A percentile compares a stretch with the other conserved stretches of the same genome.
These are phyloP conservation scores for Halenospora varia DNA, from an alignment of 495 filamentous ascomycete species.

Conservation along the genomic window DNA sequence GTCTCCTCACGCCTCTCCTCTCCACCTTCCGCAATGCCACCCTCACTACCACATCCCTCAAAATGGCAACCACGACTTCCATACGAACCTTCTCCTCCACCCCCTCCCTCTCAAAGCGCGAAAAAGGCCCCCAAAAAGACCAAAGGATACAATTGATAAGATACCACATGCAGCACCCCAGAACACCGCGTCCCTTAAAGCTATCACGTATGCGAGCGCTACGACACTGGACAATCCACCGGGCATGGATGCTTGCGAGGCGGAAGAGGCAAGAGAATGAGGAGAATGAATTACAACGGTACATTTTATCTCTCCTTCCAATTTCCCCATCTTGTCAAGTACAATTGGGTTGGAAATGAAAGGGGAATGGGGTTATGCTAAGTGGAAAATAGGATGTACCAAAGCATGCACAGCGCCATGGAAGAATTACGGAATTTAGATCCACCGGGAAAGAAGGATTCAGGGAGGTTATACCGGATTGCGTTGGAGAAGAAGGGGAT, in stretches of 20 bases:
- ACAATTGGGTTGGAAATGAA: neutral
- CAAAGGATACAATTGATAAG: slow-evolving; percentile 20
- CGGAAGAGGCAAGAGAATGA: slow-evolving; percentile 55
- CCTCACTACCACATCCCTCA: neutral
- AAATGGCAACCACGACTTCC: neutral
- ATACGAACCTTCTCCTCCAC: slow-evolving; percentile 7
- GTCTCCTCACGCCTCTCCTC: slow-evolving; percentile 17
- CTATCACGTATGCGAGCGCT: slow-evolving; percentile 84
- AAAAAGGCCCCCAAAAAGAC: slow-evolving; percentile 15
- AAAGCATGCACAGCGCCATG: slow-evolving; percentile 73
- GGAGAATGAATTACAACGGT: slow-evolving; percentile 61
- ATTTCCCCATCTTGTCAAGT: neutral
- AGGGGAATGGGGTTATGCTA: neutral
- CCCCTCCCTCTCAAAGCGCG: slow-evolving; percentile 1
- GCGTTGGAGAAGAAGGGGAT: slow-evolving; percentile 83
- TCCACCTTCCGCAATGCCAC: slow-evolving; percentile 15
- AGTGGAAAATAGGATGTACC: slow-evolving; percentile 46
- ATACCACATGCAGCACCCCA: slow-evolving; percentile 25
- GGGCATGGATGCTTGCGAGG: slow-evolving; percentile 78
- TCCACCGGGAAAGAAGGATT: slow-evolving; percentile 46
- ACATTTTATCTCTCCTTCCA: slow-evolving; percentile 20
- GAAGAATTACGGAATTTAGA: slow-evolving; percentile 72
- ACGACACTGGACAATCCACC: slow-evolving; percentile 98
- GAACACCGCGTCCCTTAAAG: slow-evolving; percentile 55
- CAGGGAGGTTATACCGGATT: slow-evolving; percentile 75